A percentile compares a stretch with the other conserved stretches of the same genome.
Evolutionary conservation across 2,329 filamentous ascomycete species (phyloP).

Genomic region (Apiospora kogelbergensis): DNA sequence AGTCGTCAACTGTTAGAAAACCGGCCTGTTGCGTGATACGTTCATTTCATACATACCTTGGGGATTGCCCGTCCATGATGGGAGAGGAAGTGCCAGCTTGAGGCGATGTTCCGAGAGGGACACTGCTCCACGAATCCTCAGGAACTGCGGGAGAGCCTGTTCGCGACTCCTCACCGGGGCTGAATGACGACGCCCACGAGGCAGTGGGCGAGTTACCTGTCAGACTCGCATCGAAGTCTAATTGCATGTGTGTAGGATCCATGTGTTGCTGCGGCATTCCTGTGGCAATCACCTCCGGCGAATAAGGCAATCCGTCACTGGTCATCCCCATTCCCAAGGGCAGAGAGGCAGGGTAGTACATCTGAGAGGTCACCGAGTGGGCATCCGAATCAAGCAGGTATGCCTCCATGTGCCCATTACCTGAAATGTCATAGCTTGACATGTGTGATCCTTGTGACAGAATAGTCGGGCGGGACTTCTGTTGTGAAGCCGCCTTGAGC

Average conservation of each 20-base stretch:
- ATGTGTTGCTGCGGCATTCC: conserved; percentile 53
- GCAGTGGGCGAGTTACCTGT: conserved; percentile 50
- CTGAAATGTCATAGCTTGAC: conserved; percentile 53
- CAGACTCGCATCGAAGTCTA: conserved; percentile 52
- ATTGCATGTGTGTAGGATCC: conserved; percentile 55
- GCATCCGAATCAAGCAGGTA: conserved; percentile 52
- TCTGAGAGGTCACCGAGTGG: conserved; percentile 46
- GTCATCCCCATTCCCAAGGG: conserved; percentile 44
- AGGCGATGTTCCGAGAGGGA: conserved; percentile 41
- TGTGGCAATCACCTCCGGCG: conserved; percentile 39
- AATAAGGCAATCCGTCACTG: conserved; percentile 43
- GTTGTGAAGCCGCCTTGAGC: conserved; percentile 39
- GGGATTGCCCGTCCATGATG: conserved; percentile 49
- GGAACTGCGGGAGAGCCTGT: conserved; percentile 49
- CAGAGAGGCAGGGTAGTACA: conserved; percentile 51
- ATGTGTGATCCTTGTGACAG: conserved; percentile 50
- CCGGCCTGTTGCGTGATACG: conserved; percentile 27
- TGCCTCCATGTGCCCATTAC: conserved; percentile 53
- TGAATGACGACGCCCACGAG: conserved; percentile 51
- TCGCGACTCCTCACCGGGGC: conserved; percentile 48
- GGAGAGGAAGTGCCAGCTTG: conserved; percentile 50
- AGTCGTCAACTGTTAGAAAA: conserved; percentile 29
- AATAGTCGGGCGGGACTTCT: conserved; percentile 43
- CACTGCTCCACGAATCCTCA: conserved; percentile 48
- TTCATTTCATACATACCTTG: conserved; percentile 46